These are phyloP conservation scores for Nakaseomyces kungkrabaensis DNA, from an alignment of 1,139 yeast species.

Conservation along the genomic window DNA sequence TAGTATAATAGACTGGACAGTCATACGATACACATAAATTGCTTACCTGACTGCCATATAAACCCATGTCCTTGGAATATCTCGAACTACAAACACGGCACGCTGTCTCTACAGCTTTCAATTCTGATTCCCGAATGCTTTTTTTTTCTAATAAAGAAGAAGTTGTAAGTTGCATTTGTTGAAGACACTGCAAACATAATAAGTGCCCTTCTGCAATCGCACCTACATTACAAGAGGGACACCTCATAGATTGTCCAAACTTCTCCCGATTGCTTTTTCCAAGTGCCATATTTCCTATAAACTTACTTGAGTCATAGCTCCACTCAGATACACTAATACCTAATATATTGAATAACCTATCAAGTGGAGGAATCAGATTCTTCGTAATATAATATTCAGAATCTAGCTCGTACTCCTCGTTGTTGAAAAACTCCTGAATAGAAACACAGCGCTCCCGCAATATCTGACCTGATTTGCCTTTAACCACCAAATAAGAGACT, in stretches of 20 bases:
- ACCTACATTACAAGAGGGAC: constrained; percentile 6
- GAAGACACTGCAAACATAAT: constrained; percentile 32
- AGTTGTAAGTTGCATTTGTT: constrained; percentile 21
- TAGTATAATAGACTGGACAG: constrained; percentile 33
- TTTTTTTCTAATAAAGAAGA: constrained; percentile 16
- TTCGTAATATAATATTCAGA: constrained; percentile 76
- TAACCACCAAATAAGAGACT: constrained; percentile 73
- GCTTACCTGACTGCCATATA: constrained; percentile 14
- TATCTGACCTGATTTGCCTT: constrained; percentile 55
- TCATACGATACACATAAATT: constrained; percentile 31
- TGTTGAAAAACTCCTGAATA: constrained; percentile 57
- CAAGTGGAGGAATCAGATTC: constrained; percentile 81
- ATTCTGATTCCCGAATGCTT: constrained; percentile 14
- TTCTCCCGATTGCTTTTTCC: constrained; percentile 8
- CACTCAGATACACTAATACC: constrained; percentile 75
- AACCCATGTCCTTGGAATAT: constrained; percentile 18
- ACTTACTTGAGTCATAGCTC: constrained; percentile 65
- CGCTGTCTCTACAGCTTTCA: constrained; percentile 16
- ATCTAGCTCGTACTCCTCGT: constrained; percentile 48
- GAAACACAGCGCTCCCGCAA: constrained; percentile 71
- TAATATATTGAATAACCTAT: constrained; percentile 66
- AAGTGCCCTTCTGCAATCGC: background rate
- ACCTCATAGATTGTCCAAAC: constrained; percentile 12
- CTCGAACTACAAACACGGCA: constrained; percentile 29
- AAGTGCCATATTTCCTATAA: constrained; percentile 11